Evolutionary conservation across 495 filamentous ascomycete genomes (phyloP).

Genomic region (Halenospora varia): DNA sequence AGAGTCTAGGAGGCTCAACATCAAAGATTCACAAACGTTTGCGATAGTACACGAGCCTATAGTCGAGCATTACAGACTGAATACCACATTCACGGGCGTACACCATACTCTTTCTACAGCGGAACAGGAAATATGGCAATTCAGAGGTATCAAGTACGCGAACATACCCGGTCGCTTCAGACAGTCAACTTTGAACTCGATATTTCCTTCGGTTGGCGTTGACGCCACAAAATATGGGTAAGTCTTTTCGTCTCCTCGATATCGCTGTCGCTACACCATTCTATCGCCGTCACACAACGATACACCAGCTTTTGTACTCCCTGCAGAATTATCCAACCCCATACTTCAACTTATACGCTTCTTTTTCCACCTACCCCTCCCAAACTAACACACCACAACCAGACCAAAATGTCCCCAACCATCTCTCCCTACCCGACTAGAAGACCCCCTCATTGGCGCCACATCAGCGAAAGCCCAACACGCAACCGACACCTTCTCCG

Average conservation of each 20-base stretch:
- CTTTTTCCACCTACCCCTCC: too few relatives aligned
- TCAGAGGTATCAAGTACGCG: conserved; percentile 13
- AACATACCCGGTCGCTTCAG: conserved; percentile 9
- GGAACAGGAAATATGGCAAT: conserved; percentile 23
- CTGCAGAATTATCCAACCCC: too few relatives aligned
- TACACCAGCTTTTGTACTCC: too few relatives aligned
- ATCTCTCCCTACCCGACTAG: background rate
- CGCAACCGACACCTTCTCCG: conserved; percentile 23
- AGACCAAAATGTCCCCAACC: conserved; percentile 37
- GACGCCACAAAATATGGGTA: conserved; percentile 9
- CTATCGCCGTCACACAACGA: too few relatives aligned
- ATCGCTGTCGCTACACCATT: too few relatives aligned
- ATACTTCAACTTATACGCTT: background rate
- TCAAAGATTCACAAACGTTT: too few relatives aligned
- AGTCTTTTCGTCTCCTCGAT: background rate
- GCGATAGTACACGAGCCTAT: too few relatives aligned
- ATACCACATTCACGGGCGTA: conserved; percentile 8
- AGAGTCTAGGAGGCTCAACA: too few relatives aligned
- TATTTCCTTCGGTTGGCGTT: background rate
- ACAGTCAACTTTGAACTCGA: conserved; percentile 4
- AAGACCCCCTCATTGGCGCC: conserved; percentile 5
- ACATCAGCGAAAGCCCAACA: background rate
- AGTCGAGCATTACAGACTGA: too few relatives aligned
- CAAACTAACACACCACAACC: too few relatives aligned
- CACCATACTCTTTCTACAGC: background rate